These are phyloP conservation scores for Aspergillus sojae DNA, from an alignment of 2,329 filamentous ascomycete species.

Conservation along the genomic window DNA sequence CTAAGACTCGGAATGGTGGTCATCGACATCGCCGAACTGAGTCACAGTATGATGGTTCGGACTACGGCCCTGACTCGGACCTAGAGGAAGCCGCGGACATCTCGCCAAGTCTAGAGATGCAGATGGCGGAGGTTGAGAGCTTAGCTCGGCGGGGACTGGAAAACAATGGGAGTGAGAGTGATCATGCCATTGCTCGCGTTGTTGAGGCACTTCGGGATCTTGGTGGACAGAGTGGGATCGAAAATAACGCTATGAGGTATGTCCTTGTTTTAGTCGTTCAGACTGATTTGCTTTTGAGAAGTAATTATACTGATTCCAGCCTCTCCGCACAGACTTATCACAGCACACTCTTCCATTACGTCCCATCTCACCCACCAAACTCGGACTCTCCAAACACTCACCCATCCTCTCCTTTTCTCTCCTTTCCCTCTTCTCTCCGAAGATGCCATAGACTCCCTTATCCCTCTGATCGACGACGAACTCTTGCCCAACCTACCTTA, in stretches of 20 bases:
- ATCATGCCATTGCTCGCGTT: conserved; percentile 56
- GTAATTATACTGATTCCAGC: conserved; percentile 2
- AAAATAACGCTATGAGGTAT: conserved; percentile 59
- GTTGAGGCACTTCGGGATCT: conserved; percentile 56
- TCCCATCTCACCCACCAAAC: conserved; percentile 64
- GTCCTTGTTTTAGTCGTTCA: conserved; percentile 6
- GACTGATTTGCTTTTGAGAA: background rate
- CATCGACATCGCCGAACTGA: conserved; percentile 41
- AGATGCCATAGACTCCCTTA: conserved; percentile 58
- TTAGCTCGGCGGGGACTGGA: conserved; percentile 57
- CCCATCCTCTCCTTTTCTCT: conserved; percentile 61
- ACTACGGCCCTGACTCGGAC: conserved; percentile 61
- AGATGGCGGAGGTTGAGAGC: conserved; percentile 59
- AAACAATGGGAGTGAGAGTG: conserved; percentile 54
- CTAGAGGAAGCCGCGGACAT: conserved; percentile 56
- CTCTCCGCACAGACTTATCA: conserved; percentile 52
- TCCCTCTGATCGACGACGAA: conserved; percentile 58
- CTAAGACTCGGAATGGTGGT: conserved; percentile 41
- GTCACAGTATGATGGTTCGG: conserved; percentile 59
- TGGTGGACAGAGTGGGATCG: conserved; percentile 58
- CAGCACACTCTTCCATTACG: conserved; percentile 60
- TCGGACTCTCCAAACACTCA: conserved; percentile 60
- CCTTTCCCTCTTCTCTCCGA: conserved; percentile 56
- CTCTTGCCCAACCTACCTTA: conserved; percentile 56
- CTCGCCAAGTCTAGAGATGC: conserved; percentile 56